Conservation (phyloP, 192 early-diverging fungal species). For the Coemansia sp. region DNA sequence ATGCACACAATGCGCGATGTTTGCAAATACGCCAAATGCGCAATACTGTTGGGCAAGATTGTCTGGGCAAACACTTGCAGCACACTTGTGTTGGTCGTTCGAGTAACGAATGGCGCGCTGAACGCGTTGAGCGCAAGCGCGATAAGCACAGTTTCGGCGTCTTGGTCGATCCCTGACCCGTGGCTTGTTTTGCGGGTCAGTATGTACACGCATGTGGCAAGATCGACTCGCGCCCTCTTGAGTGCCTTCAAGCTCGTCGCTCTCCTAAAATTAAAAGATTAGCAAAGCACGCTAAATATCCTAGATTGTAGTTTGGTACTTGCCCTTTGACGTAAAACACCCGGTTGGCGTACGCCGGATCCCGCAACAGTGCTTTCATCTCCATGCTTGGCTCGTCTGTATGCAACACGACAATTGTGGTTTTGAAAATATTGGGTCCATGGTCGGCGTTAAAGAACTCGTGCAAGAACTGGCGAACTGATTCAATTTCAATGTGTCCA, state of each 20-base stretch:
- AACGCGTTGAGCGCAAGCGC: conserved; percentile 47
- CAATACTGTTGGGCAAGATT: conserved; percentile 37
- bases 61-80: conserved; percentile 52
- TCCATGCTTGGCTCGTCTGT: conserved; percentile 40
- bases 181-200: conserved; percentile 38
- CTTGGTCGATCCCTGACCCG: conserved; percentile 35
- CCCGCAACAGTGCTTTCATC: conserved; percentile 39
- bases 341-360: conserved; percentile 44
- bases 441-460: conserved; percentile 56
- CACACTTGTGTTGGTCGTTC: background rate
- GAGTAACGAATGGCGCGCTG: conserved; percentile 3
- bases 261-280: conserved; percentile 11
- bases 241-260: conserved; percentile 46
- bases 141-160: conserved; percentile 45
- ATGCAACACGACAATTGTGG: conserved; percentile 45
- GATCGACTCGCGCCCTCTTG: conserved; percentile 30
- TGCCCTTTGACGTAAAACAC: conserved; percentile 54
- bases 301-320: background rate
- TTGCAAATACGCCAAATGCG: conserved; percentile 42
- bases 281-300: background rate
- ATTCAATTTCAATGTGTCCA: conserved; percentile 41
- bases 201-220: conserved; percentile 54
- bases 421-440: conserved; percentile 43
- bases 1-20: conserved; percentile 41
- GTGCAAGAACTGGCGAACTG: conserved; percentile 44